Evolutionary conservation across 768 basidiomycete species (phyloP).

Genomic region (Pleurotus giganteus): DNA sequence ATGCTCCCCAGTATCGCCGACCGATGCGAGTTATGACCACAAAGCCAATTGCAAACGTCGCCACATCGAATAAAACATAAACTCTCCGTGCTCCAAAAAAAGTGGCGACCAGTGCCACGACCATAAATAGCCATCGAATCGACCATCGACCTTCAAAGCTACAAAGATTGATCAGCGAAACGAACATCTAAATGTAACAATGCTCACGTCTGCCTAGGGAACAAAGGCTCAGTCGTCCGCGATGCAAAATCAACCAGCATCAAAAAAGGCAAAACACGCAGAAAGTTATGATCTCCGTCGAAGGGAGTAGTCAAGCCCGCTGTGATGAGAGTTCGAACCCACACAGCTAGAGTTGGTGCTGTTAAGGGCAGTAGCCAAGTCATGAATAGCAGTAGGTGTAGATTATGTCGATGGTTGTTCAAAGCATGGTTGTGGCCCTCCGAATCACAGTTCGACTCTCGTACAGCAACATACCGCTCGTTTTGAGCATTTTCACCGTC

Average conservation of each 20-base stretch:
- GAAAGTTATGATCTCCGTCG: constrained; percentile 74
- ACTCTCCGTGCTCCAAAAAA: constrained; percentile 65
- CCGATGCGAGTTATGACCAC: constrained; percentile 47
- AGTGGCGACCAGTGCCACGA: constrained; percentile 53
- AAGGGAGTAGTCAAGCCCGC: constrained; percentile 80
- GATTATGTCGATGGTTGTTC: constrained; percentile 47
- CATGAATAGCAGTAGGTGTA: constrained; percentile 71
- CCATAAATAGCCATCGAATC: constrained; percentile 51
- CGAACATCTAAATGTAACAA: constrained; percentile 3
- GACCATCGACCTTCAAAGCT: constrained; percentile 42
- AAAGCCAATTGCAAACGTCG: constrained; percentile 45
- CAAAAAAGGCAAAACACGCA: constrained; percentile 63
- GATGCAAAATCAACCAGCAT: constrained; percentile 61
- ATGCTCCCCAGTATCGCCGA: constrained; percentile 47
- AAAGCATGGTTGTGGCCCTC: background rate
- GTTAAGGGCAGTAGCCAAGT: constrained; percentile 78
- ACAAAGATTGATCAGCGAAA: constrained; percentile 9
- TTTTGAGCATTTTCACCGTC: constrained; percentile 14
- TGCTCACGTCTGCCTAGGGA: constrained; percentile 41
- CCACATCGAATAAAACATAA: constrained; percentile 64
- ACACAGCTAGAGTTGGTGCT: constrained; percentile 79
- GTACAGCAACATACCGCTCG: background rate
- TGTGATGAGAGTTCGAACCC: constrained; percentile 83
- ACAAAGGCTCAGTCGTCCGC: constrained; percentile 41
- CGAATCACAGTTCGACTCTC: background rate